Evolutionary conservation across 495 filamentous ascomycete species (phyloP), one percentile per base, ranked within the genome.

Genomic region (Hypomontagnella monticulosa): DNA sequence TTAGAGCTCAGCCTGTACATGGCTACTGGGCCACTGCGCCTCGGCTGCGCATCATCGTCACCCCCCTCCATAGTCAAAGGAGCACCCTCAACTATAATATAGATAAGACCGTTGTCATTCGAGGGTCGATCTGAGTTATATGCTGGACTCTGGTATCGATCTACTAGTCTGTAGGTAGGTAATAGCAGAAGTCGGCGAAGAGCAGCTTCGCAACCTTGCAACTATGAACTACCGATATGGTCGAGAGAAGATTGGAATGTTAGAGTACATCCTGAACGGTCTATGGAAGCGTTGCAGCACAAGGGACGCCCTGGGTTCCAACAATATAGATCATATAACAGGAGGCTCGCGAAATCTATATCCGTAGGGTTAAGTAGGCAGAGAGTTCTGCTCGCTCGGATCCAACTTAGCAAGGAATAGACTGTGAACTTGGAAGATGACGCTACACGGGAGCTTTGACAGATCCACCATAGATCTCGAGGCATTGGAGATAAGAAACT

Each of bases 1-100:
- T 92, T 90, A 32, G 91, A 91, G 55, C 85, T 84, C 41, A 91
- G 84, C 20, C 89, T 83, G 62, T 83, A 84, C 33, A 82, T 73
- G 8, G 65, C 56, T 19, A 69, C 60, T 70, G 77, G 70, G 74
- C 76, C 76, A 76, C 71, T 73, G 56, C 71, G 74, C 63, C 65
- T 57, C n/a, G 40, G 42, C 15, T 46, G 66, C 71, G 51, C 59
- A 53, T 63, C 66, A 37, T 46, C 65, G 3, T 74, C 54, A 32
- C 53, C 43, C 19, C 50, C 72, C 38, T 75, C 76, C 76, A 80
- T 80, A 23, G 37, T 50, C 27, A 44, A 33, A 30, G 23, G 23
- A 27, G 57, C 30, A 52, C 54, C 54, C 38, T 51, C 20, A 20
- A 44, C 10, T 34, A 40, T 14, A 7, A 67, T 41, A 58, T 63